Evolutionary conservation across 345 rosid genomes (phyloP).

Genomic region (Boechera stricta): DNA sequence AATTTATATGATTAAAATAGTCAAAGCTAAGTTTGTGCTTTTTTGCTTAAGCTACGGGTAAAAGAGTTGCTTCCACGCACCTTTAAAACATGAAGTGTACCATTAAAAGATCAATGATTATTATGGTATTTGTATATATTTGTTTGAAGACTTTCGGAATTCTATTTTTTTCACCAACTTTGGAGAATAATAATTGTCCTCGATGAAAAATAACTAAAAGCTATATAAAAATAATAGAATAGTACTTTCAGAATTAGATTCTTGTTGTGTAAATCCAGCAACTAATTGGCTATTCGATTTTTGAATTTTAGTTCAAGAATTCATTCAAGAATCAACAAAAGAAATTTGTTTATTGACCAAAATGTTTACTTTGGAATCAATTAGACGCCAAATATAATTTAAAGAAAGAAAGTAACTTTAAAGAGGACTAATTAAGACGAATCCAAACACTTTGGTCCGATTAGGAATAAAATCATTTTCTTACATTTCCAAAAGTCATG

Average conservation of each 20-base stretch:
- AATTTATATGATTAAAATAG: neutral
- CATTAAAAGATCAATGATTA: neutral
- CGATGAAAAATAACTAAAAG: neutral
- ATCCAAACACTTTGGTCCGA: constrained; percentile 8
- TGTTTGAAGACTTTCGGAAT: neutral
- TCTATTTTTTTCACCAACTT: neutral
- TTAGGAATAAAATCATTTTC: neutral
- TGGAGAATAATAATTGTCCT: constrained; percentile 5
- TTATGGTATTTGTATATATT: neutral
- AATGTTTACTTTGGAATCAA: neutral
- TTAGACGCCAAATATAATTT: neutral
- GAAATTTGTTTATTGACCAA: neutral
- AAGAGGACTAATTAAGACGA: constrained; percentile 8
- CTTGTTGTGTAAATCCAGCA: neutral
- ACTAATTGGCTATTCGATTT: neutral
- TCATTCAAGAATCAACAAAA: neutral
- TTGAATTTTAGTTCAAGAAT: constrained; percentile 1
- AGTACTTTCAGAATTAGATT: neutral
- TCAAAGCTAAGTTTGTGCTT: constrained; percentile 13
- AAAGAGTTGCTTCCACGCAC: constrained; percentile 15
- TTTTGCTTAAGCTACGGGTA: constrained; percentile 15
- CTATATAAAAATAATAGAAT: neutral
- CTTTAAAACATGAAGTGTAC: neutral
- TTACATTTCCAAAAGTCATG: constrained; percentile 20
- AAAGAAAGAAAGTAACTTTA: neutral